Percentiles rank a stretch among this genome's conserved stretches.
Conservation (phyloP, 257 asterid genomes). For the Gynochthodes officinalis region DNA sequence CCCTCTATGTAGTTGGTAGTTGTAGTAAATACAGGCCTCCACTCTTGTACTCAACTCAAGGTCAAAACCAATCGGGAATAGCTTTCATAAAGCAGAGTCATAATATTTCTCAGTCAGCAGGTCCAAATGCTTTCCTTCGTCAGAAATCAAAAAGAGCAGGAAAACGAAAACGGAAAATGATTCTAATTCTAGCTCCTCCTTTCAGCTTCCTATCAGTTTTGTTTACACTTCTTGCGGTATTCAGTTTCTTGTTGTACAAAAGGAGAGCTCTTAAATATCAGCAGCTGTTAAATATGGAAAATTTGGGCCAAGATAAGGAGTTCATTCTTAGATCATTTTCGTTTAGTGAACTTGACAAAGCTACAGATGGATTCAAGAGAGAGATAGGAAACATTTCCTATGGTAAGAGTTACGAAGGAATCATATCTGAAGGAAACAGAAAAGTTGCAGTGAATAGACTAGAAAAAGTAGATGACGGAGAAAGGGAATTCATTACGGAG, state of each 20-base stretch:
- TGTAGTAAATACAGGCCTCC: conserved; percentile 23
- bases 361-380: conserved; percentile 26
- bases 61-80: conserved; percentile 4
- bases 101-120: conserved; percentile 1
- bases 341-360: conserved; percentile 21
- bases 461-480: conserved; percentile 26
- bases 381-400: conserved; percentile 18
- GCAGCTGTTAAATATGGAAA: conserved; percentile 20
- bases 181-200: conserved; percentile 19
- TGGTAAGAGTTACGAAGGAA: conserved; percentile 24
- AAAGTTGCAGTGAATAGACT: conserved; percentile 25
- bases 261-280: conserved; percentile 16
- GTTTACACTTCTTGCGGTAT: conserved; percentile 15
- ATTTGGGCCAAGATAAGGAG: conserved; percentile 21
- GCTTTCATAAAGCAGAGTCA: conserved; percentile 19
- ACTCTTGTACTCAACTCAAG: conserved; percentile 8
- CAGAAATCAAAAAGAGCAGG: background rate
- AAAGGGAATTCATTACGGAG: conserved; percentile 23
- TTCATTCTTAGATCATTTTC: conserved; percentile 27
- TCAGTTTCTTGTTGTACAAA: conserved; percentile 17
- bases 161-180: conserved; percentile 11
- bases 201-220: conserved; percentile 12
- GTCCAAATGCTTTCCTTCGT: background rate
- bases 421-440: conserved; percentile 16
- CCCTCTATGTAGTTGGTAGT: background rate